These are phyloP conservation scores for Pseudoneurospora amorphoporcata DNA, from an alignment of 495 filamentous ascomycete genomes.

Conservation along the genomic window DNA sequence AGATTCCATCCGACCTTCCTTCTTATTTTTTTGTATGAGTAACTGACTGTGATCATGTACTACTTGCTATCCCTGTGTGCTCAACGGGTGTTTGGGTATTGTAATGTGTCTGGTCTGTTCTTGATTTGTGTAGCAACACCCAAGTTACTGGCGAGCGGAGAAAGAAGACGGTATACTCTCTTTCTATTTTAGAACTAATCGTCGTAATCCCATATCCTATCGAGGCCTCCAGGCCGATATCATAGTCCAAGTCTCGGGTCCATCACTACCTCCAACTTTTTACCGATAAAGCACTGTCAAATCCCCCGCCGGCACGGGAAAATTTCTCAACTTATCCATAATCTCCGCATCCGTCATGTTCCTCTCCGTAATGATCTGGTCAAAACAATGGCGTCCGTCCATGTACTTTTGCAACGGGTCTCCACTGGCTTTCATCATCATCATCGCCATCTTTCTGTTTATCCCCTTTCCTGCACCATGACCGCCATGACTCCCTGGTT, in stretches of 20 bases:
- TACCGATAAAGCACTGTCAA: slow-evolving; percentile 41
- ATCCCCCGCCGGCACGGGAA: slow-evolving; percentile 34
- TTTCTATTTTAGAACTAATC: too few relatives aligned
- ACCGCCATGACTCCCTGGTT: neutral
- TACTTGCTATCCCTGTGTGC: too few relatives aligned
- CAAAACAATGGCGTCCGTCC: slow-evolving; percentile 76
- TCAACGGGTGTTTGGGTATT: too few relatives aligned
- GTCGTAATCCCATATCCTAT: too few relatives aligned
- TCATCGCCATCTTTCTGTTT: neutral
- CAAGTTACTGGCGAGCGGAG: too few relatives aligned
- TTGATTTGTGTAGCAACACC: too few relatives aligned
- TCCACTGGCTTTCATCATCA: slow-evolving; percentile 12
- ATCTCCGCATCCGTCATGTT: slow-evolving; percentile 49
- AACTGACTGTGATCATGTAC: too few relatives aligned
- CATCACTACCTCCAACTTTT: neutral
- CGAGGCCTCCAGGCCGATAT: too few relatives aligned
- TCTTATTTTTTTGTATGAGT: too few relatives aligned
- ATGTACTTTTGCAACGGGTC: slow-evolving; percentile 53
- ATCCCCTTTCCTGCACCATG: neutral
- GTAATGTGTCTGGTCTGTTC: too few relatives aligned
- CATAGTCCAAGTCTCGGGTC: neutral
- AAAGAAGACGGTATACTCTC: too few relatives aligned
- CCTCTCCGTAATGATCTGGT: slow-evolving; percentile 81
- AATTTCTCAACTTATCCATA: slow-evolving; percentile 36
- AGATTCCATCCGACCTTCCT: too few relatives aligned